These are phyloP conservation scores for Boletus eberwhitei DNA, from an alignment of 768 basidiomycete species.

Conservation along the genomic window DNA sequence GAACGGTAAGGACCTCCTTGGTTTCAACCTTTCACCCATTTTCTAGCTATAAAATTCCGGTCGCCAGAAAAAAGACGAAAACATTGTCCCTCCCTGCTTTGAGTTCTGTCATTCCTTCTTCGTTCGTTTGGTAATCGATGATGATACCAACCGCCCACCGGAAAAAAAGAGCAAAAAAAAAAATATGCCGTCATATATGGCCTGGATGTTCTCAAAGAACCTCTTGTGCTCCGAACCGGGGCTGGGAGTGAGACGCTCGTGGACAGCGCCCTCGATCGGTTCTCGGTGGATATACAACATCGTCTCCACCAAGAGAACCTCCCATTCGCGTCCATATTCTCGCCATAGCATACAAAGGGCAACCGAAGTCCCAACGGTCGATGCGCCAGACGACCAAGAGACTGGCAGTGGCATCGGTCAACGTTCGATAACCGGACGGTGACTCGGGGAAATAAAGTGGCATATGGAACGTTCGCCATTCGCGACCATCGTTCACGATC, in stretches of 20 bases:
- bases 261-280: slow-evolving; percentile 3
- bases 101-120: slow-evolving; percentile 9
- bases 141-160: slow-evolving; percentile 25
- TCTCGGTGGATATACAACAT: slow-evolving; percentile 19
- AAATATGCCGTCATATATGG: slow-evolving; percentile 14
- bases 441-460: slow-evolving; percentile 18
- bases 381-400: not conserved
- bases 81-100: slow-evolving; percentile 9
- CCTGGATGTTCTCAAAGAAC: slow-evolving; percentile 16
- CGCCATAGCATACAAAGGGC: slow-evolving; percentile 22
- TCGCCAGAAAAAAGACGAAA: slow-evolving; percentile 20
- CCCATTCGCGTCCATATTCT: slow-evolving; percentile 20
- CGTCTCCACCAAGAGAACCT: slow-evolving; percentile 22
- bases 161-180: slow-evolving; percentile 21
- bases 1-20: slow-evolving; percentile 16
- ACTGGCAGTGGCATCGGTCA: not conserved
- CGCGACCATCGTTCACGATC: slow-evolving; percentile 16
- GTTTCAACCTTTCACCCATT: slow-evolving; percentile 22
- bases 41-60: slow-evolving; percentile 19
- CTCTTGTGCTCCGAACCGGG: slow-evolving; percentile 11
- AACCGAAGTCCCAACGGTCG: slow-evolving; percentile 14
- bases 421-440: slow-evolving; percentile 15
- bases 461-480: slow-evolving; percentile 19
- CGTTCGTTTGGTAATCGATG: slow-evolving; percentile 5
- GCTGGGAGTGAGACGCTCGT: slow-evolving; percentile 14